Conservation (phyloP, 179 eudicot genomes). For the Spinacia oleracea region DNA sequence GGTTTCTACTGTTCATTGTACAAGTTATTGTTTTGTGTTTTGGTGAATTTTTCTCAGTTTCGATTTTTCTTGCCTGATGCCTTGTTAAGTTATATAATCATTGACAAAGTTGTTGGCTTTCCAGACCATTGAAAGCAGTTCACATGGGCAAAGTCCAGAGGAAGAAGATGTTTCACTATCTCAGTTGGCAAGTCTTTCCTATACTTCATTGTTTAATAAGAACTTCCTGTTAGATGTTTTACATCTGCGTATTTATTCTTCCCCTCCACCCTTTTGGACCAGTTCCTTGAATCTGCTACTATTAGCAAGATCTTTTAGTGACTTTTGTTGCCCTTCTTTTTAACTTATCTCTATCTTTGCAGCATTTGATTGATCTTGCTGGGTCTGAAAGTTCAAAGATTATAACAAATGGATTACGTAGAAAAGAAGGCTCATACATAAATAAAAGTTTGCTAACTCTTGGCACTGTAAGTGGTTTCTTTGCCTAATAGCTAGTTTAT, state of each 20-base stretch:
- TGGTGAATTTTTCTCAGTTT: background rate
- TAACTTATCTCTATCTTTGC: slow-evolving; percentile 3
- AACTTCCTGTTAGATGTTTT: background rate
- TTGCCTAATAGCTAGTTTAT: background rate
- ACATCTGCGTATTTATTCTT: background rate
- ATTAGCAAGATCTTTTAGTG: background rate
- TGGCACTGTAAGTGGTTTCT: slow-evolving; percentile 63
- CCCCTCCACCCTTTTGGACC: background rate
- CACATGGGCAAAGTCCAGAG: slow-evolving; percentile 44
- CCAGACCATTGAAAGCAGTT: slow-evolving; percentile 72
- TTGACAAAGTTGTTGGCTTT: slow-evolving; percentile 16
- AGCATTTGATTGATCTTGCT: slow-evolving; percentile 86
- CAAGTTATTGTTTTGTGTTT: background rate
- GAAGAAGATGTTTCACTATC: slow-evolving; percentile 60
- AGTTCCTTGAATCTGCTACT: background rate
- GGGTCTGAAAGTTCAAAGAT: slow-evolving; percentile 93
- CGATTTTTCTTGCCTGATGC: background rate
- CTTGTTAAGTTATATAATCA: slow-evolving; percentile 24
- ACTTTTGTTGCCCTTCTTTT: background rate
- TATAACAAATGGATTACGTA: slow-evolving; percentile 71
- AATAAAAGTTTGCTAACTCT: slow-evolving; percentile 79
- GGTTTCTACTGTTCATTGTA: background rate
- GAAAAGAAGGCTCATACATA: slow-evolving; percentile 81
- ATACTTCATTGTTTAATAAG: background rate
- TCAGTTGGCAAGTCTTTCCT: slow-evolving; percentile 47